A percentile compares a stretch with the other conserved stretches of the same genome.
These are phyloP conservation scores for Rhodotorula sp. DNA, from an alignment of 1,284 basidiomycete genomes.

Conservation along the genomic window DNA sequence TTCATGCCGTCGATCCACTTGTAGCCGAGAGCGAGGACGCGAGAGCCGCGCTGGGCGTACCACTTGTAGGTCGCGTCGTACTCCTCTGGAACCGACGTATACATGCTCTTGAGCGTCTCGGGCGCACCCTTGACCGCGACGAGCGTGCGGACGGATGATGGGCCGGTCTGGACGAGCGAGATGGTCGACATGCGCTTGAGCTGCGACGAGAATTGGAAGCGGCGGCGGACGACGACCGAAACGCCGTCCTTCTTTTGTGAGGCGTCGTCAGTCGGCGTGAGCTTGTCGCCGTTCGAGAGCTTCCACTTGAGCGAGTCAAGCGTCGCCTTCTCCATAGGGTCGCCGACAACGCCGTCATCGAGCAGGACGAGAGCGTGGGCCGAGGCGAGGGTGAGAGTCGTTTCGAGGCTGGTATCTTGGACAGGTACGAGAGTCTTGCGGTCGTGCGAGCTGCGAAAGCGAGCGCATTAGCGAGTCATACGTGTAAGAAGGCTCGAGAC, in stretches of 20 bases:
- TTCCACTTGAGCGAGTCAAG: constrained; percentile 90
- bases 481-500: not conserved
- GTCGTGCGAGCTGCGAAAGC: constrained; percentile 47
- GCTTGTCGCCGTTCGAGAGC: constrained; percentile 70
- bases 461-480: not conserved
- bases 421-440: constrained; percentile 71
- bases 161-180: constrained; percentile 56
- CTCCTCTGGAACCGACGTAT: constrained; percentile 65
- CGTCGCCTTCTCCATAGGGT: constrained; percentile 99
- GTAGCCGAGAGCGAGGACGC: constrained; percentile 82
- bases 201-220: constrained; percentile 94
- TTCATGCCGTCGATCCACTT: constrained; percentile 73
- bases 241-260: constrained; percentile 36
- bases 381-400: constrained; percentile 82
- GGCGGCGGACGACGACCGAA: constrained; percentile 71
- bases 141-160: constrained; percentile 34
- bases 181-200: constrained; percentile 94
- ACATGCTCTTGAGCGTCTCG: constrained; percentile 87
- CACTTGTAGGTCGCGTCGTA: constrained; percentile 93
- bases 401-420: constrained; percentile 70
- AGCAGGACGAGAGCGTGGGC: constrained; percentile 93
- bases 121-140: constrained; percentile 88
- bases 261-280: constrained; percentile 57
- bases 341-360: constrained; percentile 86
- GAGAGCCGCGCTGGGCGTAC: constrained; percentile 84